These are phyloP conservation scores for Hordeum marinum DNA, from an alignment of 176 grass and related monocot genomes.

Conservation along the genomic window DNA sequence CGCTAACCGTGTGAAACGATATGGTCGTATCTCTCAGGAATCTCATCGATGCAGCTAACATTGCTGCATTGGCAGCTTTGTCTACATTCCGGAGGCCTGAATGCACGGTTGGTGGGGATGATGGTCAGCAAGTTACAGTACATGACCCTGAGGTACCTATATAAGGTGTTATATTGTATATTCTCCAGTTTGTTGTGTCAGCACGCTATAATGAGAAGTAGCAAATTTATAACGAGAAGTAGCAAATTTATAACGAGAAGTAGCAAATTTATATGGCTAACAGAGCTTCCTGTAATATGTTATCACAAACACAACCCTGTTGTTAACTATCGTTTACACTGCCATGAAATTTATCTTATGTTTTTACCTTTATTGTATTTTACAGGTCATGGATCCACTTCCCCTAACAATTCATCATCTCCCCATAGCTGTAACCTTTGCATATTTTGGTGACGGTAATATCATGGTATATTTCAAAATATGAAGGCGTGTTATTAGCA, in stretches of 20 bases:
- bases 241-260: neutral
- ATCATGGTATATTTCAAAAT: conserved; percentile 60
- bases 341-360: neutral
- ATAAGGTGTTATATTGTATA: neutral
- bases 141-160: conserved; percentile 71
- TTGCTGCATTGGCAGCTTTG: conserved; percentile 84
- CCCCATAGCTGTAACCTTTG: conserved; percentile 92
- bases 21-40: conserved; percentile 49
- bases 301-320: neutral
- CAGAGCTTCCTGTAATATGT: neutral
- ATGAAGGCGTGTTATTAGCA: neutral
- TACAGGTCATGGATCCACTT: conserved; percentile 88
- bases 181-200: neutral
- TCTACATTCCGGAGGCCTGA: conserved; percentile 81
- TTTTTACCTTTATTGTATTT: conserved; percentile 23
- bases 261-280: neutral
- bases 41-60: conserved; percentile 88
- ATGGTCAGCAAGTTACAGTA: conserved; percentile 74
- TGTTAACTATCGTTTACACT: neutral
- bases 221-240: neutral
- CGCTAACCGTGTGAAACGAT: neutral
- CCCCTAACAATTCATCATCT: conserved; percentile 89
- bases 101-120: conserved; percentile 73
- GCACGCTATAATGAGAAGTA: neutral
- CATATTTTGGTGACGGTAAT: conserved; percentile 78